Evolutionary conservation across 352 stramenopile genomes (phyloP).

Genomic region (Phytophthora lateralis): DNA sequence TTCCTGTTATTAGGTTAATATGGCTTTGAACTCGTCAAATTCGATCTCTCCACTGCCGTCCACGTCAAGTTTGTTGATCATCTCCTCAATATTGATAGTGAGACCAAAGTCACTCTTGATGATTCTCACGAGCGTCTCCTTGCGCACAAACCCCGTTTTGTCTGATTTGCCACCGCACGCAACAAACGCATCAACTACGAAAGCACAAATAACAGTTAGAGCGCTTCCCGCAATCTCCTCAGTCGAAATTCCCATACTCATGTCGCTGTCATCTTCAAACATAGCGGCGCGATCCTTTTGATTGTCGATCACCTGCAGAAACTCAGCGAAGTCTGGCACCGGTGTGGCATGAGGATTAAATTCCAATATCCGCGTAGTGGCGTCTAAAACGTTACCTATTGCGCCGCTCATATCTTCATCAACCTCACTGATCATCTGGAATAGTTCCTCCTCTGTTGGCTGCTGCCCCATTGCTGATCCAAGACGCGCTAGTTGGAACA

Average conservation of each 20-base stretch:
- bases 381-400: conserved; percentile 62
- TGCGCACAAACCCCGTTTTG: conserved; percentile 92
- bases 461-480: conserved; percentile 94
- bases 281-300: conserved; percentile 96
- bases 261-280: conserved; percentile 97
- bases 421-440: conserved; percentile 95
- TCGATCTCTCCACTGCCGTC: conserved; percentile 96
- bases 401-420: conserved; percentile 94
- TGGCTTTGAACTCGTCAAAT: conserved; percentile 96
- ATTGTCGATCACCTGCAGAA: conserved; percentile 98
- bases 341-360: neutral
- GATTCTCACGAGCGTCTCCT: conserved; percentile 92
- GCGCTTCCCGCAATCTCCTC: neutral
- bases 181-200: conserved; percentile 95
- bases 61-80: conserved; percentile 97
- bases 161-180: conserved; percentile 94
- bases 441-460: conserved; percentile 98
- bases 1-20: conserved; percentile 59
- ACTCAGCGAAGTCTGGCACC: conserved; percentile 95
- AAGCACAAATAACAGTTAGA: neutral
- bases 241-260: conserved; percentile 65
- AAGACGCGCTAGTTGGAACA: neutral
- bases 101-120: conserved; percentile 96
- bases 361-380: neutral
- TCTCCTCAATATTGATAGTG: conserved; percentile 97